Evolutionary conservation across 805 yeast species (phyloP).

Genomic region (Lachancea lanzarotensis): DNA sequence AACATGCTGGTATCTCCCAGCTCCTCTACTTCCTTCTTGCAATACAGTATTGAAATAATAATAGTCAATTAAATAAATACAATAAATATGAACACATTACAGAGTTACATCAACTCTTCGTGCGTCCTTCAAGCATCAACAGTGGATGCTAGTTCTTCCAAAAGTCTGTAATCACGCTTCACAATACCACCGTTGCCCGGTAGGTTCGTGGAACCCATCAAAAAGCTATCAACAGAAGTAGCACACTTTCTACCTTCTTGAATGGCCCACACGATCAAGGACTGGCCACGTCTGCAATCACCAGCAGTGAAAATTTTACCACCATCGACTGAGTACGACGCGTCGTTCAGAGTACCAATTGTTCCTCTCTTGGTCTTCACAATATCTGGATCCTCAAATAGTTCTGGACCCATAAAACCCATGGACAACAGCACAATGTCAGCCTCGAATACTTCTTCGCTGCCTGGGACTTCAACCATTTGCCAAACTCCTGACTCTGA

Average conservation of each 20-base stretch:
- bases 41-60: not conserved
- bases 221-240: slow-evolving; percentile 74
- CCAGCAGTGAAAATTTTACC: slow-evolving; percentile 90
- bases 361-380: slow-evolving; percentile 76
- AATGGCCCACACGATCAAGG: slow-evolving; percentile 97
- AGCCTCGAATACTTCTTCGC: slow-evolving; percentile 91
- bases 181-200: slow-evolving; percentile 94
- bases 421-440: slow-evolving; percentile 88
- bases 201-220: slow-evolving; percentile 72
- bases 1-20: no score
- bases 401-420: slow-evolving; percentile 97
- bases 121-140: slow-evolving; percentile 27
- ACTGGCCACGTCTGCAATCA: slow-evolving; percentile 98
- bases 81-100: not conserved
- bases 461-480: slow-evolving; percentile 94
- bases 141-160: slow-evolving; percentile 69
- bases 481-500: slow-evolving; percentile 97
- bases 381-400: slow-evolving; percentile 56
- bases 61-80: not conserved
- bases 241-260: slow-evolving; percentile 99
- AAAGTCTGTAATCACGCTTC: slow-evolving; percentile 69
- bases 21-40: no score
- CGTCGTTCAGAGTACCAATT: slow-evolving; percentile 46
- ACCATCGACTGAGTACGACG: slow-evolving; percentile 59
- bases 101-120: not conserved